These are phyloP conservation scores for Dryadomyces quercivorus DNA, from an alignment of 2,329 filamentous ascomycete species.

Conservation along the genomic window DNA sequence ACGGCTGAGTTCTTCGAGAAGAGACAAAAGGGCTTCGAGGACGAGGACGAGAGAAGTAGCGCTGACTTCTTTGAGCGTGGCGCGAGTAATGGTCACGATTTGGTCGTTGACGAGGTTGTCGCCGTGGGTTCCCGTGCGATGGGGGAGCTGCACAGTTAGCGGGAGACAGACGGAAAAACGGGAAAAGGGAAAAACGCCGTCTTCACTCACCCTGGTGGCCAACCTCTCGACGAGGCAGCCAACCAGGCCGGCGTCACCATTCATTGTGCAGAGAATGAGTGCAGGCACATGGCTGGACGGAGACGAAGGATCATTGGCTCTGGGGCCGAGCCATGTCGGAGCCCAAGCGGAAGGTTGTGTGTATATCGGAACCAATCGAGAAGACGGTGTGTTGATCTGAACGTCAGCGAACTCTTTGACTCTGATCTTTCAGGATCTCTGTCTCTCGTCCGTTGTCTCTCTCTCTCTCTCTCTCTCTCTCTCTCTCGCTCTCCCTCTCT, in stretches of 20 bases:
- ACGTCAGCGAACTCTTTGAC: too few relatives aligned
- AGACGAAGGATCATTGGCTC: neutral
- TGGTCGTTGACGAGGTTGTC: slow-evolving; percentile 49
- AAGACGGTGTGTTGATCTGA: neutral
- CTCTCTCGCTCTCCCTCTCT: too few relatives aligned
- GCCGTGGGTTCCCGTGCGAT: slow-evolving; percentile 45
- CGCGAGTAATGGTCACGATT: slow-evolving; percentile 46
- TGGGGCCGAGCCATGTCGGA: neutral
- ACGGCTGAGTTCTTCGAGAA: slow-evolving; percentile 46
- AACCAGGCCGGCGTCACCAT: slow-evolving; percentile 46
- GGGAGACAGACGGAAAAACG: neutral
- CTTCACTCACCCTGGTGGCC: slow-evolving; percentile 40
- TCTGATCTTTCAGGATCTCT: too few relatives aligned
- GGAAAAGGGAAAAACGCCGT: neutral
- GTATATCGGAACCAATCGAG: neutral
- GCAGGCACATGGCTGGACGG: slow-evolving; percentile 1
- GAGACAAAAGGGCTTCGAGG: slow-evolving; percentile 41
- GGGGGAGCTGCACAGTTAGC: slow-evolving; percentile 39
- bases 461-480: too few relatives aligned
- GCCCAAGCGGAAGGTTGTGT: neutral
- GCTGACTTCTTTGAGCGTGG: slow-evolving; percentile 50
- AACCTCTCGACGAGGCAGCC: slow-evolving; percentile 51
- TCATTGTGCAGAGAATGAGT: slow-evolving; percentile 29
- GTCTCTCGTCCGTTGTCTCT: too few relatives aligned
- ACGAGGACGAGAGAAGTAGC: slow-evolving; percentile 38